Conservation (phyloP, 2,329 filamentous ascomycete genomes). For the Fusarium sp. region DNA sequence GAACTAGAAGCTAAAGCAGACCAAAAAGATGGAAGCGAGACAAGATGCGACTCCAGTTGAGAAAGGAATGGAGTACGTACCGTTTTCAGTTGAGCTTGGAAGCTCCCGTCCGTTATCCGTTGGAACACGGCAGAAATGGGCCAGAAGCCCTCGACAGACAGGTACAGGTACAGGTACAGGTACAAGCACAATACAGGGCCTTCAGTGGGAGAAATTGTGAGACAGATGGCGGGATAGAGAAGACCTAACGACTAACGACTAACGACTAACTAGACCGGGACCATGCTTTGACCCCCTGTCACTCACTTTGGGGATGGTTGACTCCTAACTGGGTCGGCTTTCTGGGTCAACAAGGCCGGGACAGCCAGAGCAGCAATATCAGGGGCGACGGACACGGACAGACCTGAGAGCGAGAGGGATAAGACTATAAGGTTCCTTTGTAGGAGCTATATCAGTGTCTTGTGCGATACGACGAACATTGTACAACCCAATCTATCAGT, state of each 20-base stretch:
- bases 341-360: not conserved
- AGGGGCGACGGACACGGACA: constrained; percentile 2
- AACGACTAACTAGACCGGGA: constrained; percentile 3
- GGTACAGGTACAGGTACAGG: constrained; percentile 1
- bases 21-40: constrained; percentile 36
- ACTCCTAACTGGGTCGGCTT: constrained; percentile 26
- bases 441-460: not conserved
- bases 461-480: constrained; percentile 1
- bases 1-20: constrained; percentile 30
- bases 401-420: constrained; percentile 3
- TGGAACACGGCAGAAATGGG: constrained; percentile 17
- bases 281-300: constrained; percentile 25
- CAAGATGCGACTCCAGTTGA: constrained; percentile 38
- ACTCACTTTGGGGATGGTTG: constrained; percentile 19
- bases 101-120: constrained; percentile 12
- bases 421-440: not conserved
- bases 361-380: not conserved
- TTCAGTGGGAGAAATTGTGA: constrained; percentile 30
- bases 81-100: constrained; percentile 27
- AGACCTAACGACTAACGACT: not conserved
- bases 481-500: constrained; percentile 1
- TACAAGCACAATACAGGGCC: not conserved
- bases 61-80: constrained; percentile 16
- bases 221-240: constrained; percentile 30
- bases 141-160: constrained; percentile 21